Evolutionary conservation across 192 early-diverging fungal genomes (phyloP), one percentile per base, ranked within the genome.

Genomic region (Backusella australiensis): DNA sequence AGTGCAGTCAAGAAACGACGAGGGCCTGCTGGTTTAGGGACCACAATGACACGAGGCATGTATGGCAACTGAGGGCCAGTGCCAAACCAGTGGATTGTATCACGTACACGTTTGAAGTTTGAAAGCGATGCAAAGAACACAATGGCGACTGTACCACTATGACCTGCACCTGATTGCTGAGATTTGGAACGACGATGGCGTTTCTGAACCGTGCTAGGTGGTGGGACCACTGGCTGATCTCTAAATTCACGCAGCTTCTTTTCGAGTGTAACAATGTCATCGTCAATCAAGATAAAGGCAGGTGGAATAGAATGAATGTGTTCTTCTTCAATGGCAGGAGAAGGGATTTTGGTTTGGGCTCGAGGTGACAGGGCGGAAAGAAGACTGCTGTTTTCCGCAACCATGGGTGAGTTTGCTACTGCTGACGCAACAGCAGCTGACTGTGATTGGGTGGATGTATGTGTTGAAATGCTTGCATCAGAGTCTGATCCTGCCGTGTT

Each of bases 21-120:
- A 19, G 90, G 90, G 6, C 90, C 89, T 44, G 84, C 86, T 1
- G 90, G 90, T 66, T 90, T 91, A 11, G 90, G 87, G 26, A 90
- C 79, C 11, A 90, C 85, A 34, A 91, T 52, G 5, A 90, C 85
- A 34, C 87, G 86, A 1, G 86, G 88, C 67, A 73, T 56, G 21
- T 36, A 39, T 3, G 67, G 75, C 5, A 42, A 34, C 17, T 53
- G 46, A 9, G 49, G 15, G 9, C 79, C 68, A 6, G 66, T 46
- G 32, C 80, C 53, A 71, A 85, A 75, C 11, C 71, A 77, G 70
- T 80, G 81, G 34, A 89, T 77, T 15, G 77, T 78, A 46, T 89
- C 88, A 53, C 86, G 83, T 15, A 86, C 82, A 19, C 78, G 73
- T 36, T 85, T 84, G 69, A 84, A 86, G 9, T 87, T 86, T 26